Evolutionary conservation across 371 early-diverging fungal genomes (phyloP).

Genomic region (Apophysomyces ossiformis): DNA sequence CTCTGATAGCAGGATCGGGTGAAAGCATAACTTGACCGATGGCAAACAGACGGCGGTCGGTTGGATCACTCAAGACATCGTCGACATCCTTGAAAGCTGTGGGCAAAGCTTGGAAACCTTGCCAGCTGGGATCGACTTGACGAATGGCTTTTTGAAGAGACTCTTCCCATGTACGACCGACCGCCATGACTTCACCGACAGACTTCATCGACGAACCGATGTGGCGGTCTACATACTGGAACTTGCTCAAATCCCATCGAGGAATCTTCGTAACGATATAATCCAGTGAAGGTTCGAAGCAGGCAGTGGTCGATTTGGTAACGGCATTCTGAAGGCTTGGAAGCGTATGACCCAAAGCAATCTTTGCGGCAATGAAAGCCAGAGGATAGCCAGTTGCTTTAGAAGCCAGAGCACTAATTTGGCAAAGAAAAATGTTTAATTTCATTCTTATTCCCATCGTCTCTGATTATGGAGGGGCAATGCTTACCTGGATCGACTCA

Average conservation of each 20-base stretch:
- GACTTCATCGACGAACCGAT: constrained; percentile 91
- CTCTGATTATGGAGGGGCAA: neutral
- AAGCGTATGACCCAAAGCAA: constrained; percentile 84
- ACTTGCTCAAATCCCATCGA: constrained; percentile 95
- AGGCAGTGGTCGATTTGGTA: constrained; percentile 90
- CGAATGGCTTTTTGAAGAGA: constrained; percentile 91
- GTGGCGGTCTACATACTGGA: constrained; percentile 82
- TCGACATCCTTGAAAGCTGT: constrained; percentile 66
- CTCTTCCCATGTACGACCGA: constrained; percentile 95
- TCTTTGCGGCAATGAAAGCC: constrained; percentile 95
- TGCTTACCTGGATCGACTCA: constrained; percentile 72
- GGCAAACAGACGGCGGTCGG: constrained; percentile 91
- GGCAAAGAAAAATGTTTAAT: constrained; percentile 11
- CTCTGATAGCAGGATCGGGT: constrained; percentile 44
- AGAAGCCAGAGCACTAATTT: constrained; percentile 80
- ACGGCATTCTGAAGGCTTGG: constrained; percentile 89
- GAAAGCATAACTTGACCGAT: constrained; percentile 86
- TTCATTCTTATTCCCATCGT: neutral
- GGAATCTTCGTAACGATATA: constrained; percentile 96
- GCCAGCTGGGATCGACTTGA: constrained; percentile 71
- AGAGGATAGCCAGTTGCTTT: constrained; percentile 97
- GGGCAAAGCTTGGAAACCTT: constrained; percentile 67
- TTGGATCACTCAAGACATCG: constrained; percentile 74
- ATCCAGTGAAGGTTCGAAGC: constrained; percentile 95
- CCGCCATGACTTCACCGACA: constrained; percentile 98